Evolutionary conservation across 192 early-diverging fungal species (phyloP).

Genomic region (Phlyctochytrium arcticum): DNA sequence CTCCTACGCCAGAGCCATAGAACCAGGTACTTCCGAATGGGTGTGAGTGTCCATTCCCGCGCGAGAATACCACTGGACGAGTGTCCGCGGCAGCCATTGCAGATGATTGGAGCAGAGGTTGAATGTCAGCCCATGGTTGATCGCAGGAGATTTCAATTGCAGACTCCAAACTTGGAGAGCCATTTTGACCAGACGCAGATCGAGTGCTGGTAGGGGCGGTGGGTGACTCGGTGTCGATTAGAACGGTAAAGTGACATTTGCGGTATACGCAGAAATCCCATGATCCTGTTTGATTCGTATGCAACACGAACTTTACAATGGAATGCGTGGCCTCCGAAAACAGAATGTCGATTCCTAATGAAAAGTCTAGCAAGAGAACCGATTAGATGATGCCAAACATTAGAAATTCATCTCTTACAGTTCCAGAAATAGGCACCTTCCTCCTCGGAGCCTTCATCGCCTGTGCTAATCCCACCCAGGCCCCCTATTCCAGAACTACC

Average conservation of each 20-base stretch:
- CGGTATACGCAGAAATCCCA: constrained; percentile 65
- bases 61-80: constrained; percentile 56
- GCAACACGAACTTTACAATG: constrained; percentile 68
- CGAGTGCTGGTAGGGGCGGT: too few relatives aligned
- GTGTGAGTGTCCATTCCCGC: constrained; percentile 35
- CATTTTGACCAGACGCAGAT: too few relatives aligned
- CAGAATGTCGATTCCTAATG: constrained; percentile 67
- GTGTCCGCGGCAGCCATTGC: constrained; percentile 19
- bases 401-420: too few relatives aligned
- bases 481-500: too few relatives aligned
- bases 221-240: too few relatives aligned
- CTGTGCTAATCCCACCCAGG: too few relatives aligned
- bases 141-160: constrained; percentile 1
- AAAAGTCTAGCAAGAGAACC: constrained; percentile 41
- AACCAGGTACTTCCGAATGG: constrained; percentile 70
- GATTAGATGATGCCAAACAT: not conserved
- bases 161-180: not conserved
- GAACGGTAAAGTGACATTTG: constrained; percentile 19
- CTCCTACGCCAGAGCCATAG: constrained; percentile 56
- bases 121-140: not conserved
- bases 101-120: constrained; percentile 9
- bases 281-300: constrained; percentile 67
- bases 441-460: constrained; percentile 1
- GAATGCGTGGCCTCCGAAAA: constrained; percentile 64
- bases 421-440: constrained; percentile 71